Evolutionary conservation across 129 eudicot genomes (phyloP).

Genomic region (Calendula officinalis): DNA sequence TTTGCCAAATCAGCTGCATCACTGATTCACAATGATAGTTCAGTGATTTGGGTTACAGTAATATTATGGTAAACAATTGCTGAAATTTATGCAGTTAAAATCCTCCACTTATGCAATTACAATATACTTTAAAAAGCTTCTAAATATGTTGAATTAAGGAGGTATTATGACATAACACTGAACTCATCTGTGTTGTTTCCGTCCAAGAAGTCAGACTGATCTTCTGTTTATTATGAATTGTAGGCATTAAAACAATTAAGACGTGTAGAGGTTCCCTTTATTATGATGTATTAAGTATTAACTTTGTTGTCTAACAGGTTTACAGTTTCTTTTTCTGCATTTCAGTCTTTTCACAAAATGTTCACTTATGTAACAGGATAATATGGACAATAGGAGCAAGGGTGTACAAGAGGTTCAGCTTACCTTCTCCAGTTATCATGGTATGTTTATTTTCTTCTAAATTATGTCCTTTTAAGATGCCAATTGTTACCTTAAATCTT

Average conservation of each 20-base stretch:
- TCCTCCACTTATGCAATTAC: background rate
- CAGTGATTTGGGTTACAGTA: slow-evolving; percentile 4
- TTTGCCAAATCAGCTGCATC: background rate
- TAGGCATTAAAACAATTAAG: background rate
- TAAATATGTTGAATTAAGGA: slow-evolving; percentile 4
- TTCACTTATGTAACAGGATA: slow-evolving; percentile 49
- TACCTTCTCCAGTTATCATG: slow-evolving; percentile 59
- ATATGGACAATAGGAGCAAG: slow-evolving; percentile 89
- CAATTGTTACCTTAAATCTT: slow-evolving; percentile 11
- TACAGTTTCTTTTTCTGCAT: slow-evolving; percentile 1
- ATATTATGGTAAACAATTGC: background rate
- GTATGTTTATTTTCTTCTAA: slow-evolving; percentile 36
- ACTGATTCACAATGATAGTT: background rate
- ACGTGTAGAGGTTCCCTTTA: slow-evolving; percentile 1
- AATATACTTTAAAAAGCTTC: background rate
- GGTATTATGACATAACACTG: background rate
- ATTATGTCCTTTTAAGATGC: background rate
- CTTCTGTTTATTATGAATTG: slow-evolving; percentile 8
- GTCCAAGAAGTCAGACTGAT: slow-evolving; percentile 6
- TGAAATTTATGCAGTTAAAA: background rate
- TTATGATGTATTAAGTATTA: slow-evolving; percentile 8
- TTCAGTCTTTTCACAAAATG: slow-evolving; percentile 4
- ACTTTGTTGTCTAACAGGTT: slow-evolving; percentile 4
- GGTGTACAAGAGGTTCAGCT: slow-evolving; percentile 76
- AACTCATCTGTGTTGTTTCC: background rate